Percentiles rank a stretch among this genome's conserved stretches.
These are phyloP conservation scores for Pseudogymnoascus sp. DNA, from an alignment of 2,329 filamentous ascomycete species.

Conservation along the genomic window DNA sequence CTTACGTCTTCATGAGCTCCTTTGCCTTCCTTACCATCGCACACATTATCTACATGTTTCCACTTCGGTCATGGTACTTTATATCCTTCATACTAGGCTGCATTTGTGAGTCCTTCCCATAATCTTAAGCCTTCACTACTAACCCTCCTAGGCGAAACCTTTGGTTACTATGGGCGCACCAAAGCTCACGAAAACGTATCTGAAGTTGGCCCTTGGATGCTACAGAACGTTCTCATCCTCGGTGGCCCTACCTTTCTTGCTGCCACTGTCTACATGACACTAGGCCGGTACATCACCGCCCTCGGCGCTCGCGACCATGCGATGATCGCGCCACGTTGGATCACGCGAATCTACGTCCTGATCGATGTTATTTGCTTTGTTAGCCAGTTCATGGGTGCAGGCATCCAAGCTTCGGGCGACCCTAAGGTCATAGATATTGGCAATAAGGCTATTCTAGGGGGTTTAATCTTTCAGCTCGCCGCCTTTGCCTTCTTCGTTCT, in stretches of 20 bases:
- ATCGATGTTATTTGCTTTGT: constrained; percentile 43
- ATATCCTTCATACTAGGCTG: neutral
- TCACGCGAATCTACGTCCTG: constrained; percentile 45
- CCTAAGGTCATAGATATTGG: constrained; percentile 26
- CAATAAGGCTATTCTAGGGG: constrained; percentile 39
- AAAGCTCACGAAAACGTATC: neutral
- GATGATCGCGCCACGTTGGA: constrained; percentile 35
- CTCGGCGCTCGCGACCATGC: constrained; percentile 36
- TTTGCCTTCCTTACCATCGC: constrained; percentile 14
- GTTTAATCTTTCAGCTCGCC: constrained; percentile 42
- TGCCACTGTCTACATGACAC: constrained; percentile 41
- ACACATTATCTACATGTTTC: constrained; percentile 18
- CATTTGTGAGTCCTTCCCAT: neutral
- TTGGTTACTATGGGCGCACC: constrained; percentile 4
- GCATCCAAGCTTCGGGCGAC: constrained; percentile 6
- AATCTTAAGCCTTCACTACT: neutral
- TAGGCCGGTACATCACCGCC: constrained; percentile 34
- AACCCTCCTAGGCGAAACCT: neutral
- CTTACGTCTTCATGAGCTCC: constrained; percentile 16
- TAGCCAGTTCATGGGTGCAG: constrained; percentile 29
- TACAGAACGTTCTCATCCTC: constrained; percentile 36
- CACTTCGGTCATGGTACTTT: constrained; percentile 10
- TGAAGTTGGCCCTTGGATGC: constrained; percentile 30
- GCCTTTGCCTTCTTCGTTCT: constrained; percentile 44
- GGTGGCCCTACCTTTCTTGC: constrained; percentile 37